Evolutionary conservation across 1,284 basidiomycete species (phyloP).

Genomic region (Earliella scabrosa): DNA sequence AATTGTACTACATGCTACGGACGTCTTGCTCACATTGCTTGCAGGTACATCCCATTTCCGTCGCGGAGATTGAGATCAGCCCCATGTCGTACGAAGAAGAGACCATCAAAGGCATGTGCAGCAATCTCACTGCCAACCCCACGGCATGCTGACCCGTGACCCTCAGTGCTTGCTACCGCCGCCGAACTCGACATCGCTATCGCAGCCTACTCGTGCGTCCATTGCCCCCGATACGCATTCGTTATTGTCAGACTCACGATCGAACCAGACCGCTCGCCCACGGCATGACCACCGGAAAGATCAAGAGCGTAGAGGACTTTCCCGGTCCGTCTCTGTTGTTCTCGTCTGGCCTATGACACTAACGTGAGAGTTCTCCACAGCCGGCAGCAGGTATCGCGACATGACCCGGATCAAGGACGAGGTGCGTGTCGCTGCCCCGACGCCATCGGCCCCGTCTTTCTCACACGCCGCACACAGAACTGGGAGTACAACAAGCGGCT

Average conservation of each 20-base stretch:
- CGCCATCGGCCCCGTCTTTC: background rate
- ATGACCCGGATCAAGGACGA: conserved; percentile 11
- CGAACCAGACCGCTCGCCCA: conserved; percentile 50
- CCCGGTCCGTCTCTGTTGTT: too few species aligned
- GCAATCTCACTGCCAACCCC: too few species aligned
- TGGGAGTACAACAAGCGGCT: conserved; percentile 7
- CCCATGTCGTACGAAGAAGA: conserved; percentile 54
- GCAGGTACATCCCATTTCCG: conserved; percentile 46
- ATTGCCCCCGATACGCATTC: too few species aligned
- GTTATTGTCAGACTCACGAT: too few species aligned
- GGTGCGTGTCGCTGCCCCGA: background rate
- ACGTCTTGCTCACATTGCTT: too few species aligned
- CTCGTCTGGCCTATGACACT: too few species aligned
- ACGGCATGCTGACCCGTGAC: too few species aligned
- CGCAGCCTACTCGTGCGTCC: conserved; percentile 51
- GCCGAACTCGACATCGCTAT: conserved; percentile 55
- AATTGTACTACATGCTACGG: background rate
- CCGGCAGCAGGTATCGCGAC: too few species aligned
- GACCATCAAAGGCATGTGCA: conserved; percentile 41
- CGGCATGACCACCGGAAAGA: too few species aligned
- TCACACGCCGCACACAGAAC: background rate
- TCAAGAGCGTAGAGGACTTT: too few species aligned
- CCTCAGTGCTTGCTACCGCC: too few species aligned
- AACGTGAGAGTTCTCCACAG: too few species aligned
- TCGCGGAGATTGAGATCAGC: conserved; percentile 59